Conservation (phyloP, 1,139 yeast species). For the Blastobotrys proliferans region DNA sequence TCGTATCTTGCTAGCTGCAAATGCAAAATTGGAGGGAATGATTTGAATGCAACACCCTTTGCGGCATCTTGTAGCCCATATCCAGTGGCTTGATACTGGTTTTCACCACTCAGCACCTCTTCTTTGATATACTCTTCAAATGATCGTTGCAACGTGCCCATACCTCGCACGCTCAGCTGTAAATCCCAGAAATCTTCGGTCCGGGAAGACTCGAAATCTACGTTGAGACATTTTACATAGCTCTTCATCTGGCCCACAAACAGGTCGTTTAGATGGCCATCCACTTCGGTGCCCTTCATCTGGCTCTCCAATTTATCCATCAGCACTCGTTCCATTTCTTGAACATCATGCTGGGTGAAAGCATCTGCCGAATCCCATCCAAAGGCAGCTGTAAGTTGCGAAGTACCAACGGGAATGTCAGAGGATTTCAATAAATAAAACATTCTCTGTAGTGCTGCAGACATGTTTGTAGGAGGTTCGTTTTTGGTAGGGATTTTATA, state of each 20-base stretch:
- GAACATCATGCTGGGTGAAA: constrained; percentile 96
- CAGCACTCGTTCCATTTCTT: constrained; percentile 87
- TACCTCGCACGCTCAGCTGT: constrained; percentile 86
- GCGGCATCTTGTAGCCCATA: constrained; percentile 93
- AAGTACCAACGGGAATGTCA: constrained; percentile 71
- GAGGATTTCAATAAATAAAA: constrained; percentile 77
- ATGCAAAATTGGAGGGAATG: constrained; percentile 90
- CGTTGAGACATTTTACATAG: constrained; percentile 86
- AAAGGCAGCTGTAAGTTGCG: constrained; percentile 82
- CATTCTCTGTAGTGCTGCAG: constrained; percentile 80
- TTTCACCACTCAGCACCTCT: constrained; percentile 90
- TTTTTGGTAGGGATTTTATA: constrained; percentile 63
- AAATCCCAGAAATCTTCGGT: constrained; percentile 98
- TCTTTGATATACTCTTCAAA: constrained; percentile 84
- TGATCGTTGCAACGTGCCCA: constrained; percentile 66
- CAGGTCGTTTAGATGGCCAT: constrained; percentile 69
- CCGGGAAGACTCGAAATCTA: constrained; percentile 90
- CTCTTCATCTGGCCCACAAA: constrained; percentile 98
- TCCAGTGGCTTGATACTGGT: constrained; percentile 91
- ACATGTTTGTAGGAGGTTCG: constrained; percentile 46
- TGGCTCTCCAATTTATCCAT: constrained; percentile 92
- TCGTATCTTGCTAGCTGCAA: constrained; percentile 91
- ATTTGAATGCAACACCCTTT: constrained; percentile 89
- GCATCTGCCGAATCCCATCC: constrained; percentile 98
- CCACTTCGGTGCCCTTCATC: constrained; percentile 87